These are phyloP conservation scores for Cenchrus fungigraminus DNA, from an alignment of 176 grass and related monocot genomes.

Conservation along the genomic window DNA sequence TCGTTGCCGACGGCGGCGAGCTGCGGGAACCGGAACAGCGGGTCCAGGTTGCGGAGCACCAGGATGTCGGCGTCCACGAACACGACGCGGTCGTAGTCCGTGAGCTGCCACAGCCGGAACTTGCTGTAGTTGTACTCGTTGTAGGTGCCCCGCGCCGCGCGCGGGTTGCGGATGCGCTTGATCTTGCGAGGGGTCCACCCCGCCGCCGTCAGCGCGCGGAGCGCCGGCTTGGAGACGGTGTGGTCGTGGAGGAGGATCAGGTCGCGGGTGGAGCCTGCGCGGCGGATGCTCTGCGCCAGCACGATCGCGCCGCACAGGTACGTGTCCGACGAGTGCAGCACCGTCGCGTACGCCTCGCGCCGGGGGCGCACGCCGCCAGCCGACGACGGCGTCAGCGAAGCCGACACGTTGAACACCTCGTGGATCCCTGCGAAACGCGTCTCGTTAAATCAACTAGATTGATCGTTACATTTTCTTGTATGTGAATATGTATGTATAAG, in stretches of 20 bases:
- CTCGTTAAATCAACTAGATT: no score
- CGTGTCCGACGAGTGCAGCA: constrained; percentile 91
- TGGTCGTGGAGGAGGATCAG: constrained; percentile 89
- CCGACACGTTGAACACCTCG: constrained; percentile 44
- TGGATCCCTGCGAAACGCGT: constrained; percentile 45
- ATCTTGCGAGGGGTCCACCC: constrained; percentile 71
- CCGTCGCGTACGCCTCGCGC: constrained; percentile 87
- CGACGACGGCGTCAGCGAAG: neutral
- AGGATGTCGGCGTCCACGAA: constrained; percentile 96
- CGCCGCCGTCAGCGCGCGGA: constrained; percentile 58
- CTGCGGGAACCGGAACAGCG: constrained; percentile 86
- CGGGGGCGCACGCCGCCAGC: neutral
- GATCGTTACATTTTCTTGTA: no score
- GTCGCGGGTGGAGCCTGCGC: constrained; percentile 68
- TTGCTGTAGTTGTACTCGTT: constrained; percentile 99
- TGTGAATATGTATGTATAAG: no score
- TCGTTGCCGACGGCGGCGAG: constrained; percentile 81
- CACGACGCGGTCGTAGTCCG: constrained; percentile 76
- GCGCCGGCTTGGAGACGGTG: constrained; percentile 58
- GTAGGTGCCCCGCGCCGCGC: constrained; percentile 65
- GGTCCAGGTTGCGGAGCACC: constrained; percentile 80
- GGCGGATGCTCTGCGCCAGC: constrained; percentile 83
- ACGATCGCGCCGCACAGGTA: constrained; percentile 95
- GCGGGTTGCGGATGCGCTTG: constrained; percentile 85
- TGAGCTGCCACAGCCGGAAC: constrained; percentile 95